A percentile compares a stretch with the other conserved stretches of the same genome.
phyloP scores from a whole-genome alignment of 192 early-diverging fungal species.

The Dissophora ornata region DNA sequence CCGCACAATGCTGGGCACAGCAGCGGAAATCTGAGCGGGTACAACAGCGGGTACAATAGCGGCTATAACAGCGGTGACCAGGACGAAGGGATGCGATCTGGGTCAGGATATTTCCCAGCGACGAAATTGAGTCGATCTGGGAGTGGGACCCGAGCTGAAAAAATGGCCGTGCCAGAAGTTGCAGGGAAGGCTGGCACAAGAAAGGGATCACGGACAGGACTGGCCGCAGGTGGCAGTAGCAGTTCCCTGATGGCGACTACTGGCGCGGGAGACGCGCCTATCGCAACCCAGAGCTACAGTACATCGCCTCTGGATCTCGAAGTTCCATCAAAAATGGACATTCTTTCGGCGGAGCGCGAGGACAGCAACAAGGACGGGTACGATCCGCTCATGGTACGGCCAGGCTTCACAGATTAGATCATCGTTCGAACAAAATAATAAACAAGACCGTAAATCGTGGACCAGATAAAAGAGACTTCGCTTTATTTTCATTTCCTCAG shows the following conservation, averaged over 20 bases:
- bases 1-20: constrained; percentile 44
- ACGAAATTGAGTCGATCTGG: constrained; percentile 48
- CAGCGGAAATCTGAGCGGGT: constrained; percentile 16
- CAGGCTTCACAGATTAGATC: constrained; percentile 28
- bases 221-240: constrained; percentile 12
- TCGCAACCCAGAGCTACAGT: not conserved
- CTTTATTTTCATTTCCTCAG: too few species aligned
- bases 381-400: constrained; percentile 39
- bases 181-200: constrained; percentile 4
- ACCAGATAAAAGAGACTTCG: too few species aligned
- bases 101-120: constrained; percentile 32
- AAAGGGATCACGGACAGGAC: constrained; percentile 26
- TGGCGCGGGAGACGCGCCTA: not conserved
- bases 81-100: constrained; percentile 31
- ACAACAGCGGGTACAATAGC: constrained; percentile 39
- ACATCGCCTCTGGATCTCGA: constrained; percentile 1
- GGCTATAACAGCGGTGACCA: constrained; percentile 52
- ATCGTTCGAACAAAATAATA: too few species aligned
- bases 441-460: too few species aligned
- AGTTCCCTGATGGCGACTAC: not conserved
- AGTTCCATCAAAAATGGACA: constrained; percentile 6
- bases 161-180: not conserved
- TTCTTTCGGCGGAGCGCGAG: constrained; percentile 14
- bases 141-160: constrained; percentile 25
- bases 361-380: constrained; percentile 41